A percentile compares a stretch with the other conserved stretches of the same genome.
phyloP scores from a whole-genome alignment of 208 protist species.

The Wallacemonas sp. region DNA sequence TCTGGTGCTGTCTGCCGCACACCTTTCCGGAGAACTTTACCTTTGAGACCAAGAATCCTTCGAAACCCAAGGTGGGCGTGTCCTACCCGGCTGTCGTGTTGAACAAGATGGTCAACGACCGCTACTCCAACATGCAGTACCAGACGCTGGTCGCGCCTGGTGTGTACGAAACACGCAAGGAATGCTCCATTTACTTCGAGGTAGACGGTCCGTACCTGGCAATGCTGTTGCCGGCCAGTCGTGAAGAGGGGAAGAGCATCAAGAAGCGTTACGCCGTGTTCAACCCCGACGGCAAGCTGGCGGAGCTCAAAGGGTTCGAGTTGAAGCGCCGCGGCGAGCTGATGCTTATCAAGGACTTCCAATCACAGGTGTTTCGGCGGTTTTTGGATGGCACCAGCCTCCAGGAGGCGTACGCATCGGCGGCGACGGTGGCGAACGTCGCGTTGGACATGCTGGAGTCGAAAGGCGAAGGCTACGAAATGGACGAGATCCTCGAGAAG shows the following conservation, averaged over 20 bases:
- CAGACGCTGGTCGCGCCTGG: conserved; percentile 83
- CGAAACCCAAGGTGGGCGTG: conserved; percentile 69
- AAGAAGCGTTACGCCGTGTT: conserved; percentile 99
- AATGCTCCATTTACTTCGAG: conserved; percentile 99
- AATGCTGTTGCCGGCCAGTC: conserved; percentile 99
- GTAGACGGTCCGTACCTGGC: conserved; percentile 99
- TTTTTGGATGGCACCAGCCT: conserved; percentile 97
- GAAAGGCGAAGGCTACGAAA: conserved; percentile 88
- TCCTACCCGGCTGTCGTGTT: conserved; percentile 99
- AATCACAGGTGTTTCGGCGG: conserved; percentile 94
- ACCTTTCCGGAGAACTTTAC: conserved; percentile 98
- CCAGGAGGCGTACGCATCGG: conserved; percentile 95
- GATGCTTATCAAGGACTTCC: conserved; percentile 99
- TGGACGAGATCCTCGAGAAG: conserved; percentile 97
- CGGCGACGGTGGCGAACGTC: conserved; percentile 95
- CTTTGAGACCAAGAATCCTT: conserved; percentile 64
- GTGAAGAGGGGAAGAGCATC: conserved; percentile 98
- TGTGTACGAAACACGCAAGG: conserved; percentile 74
- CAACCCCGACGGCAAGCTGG: conserved; percentile 95
- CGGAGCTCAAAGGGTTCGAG: conserved; percentile 99
- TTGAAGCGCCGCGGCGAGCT: conserved; percentile 99
- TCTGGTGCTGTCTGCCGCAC: conserved; percentile 99
- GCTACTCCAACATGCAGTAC: conserved; percentile 99
- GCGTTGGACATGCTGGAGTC: conserved; percentile 97
- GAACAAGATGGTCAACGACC: conserved; percentile 97